Evolutionary conservation across 2,329 filamentous ascomycete genomes (phyloP), one percentile per base, ranked within the genome.

Genomic region (Cladophialophora yegresii): DNA sequence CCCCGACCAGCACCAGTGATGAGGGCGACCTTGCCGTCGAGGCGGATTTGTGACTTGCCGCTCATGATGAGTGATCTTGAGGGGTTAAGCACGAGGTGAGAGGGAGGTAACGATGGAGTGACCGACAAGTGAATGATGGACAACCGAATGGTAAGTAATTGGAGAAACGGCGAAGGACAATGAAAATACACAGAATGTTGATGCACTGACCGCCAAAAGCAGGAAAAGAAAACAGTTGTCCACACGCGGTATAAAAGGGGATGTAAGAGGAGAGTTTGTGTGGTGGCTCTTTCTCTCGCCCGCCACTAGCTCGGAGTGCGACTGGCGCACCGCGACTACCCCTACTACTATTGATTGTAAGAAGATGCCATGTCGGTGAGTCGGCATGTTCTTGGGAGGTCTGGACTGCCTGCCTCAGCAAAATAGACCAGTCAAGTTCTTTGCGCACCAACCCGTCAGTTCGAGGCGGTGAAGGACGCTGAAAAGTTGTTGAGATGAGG

Each of bases 21-120:
- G 7, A 78, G 65, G 55, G 75, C 76, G 45, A 79, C 76, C 69
- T 77, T 78, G 64, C 75, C 75, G 26, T 65, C 72, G 68, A 72
- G 69, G 51, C 67, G 68, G 63, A 70, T 70, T 47, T 66, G 61
- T 40, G 58, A 53, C 60, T 61, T 59, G 49, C 64, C 45, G 49
- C 58, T 61, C 67, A 69, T 69, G 51, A 62, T 61, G 33, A 13
- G 55, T 22, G 23, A 30, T 16, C 9, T 20, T 33, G 49, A 20
- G 47, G 36, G 54, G 54, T 20, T 61, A 56, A 58, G 53, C 40
- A 54, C 28, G 45, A 43, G 23, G 61, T 51, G 54, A 58, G 49
- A 47, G 49, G 12, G 54, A n/a, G 43, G 32, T 54, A 58, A 61
- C 45, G 43, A 58, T 20, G 55, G 30, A 45, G 28, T 58, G 45